Evolutionary conservation across 768 basidiomycete species (phyloP).

Genomic region (Phanerochaete carnosa): DNA sequence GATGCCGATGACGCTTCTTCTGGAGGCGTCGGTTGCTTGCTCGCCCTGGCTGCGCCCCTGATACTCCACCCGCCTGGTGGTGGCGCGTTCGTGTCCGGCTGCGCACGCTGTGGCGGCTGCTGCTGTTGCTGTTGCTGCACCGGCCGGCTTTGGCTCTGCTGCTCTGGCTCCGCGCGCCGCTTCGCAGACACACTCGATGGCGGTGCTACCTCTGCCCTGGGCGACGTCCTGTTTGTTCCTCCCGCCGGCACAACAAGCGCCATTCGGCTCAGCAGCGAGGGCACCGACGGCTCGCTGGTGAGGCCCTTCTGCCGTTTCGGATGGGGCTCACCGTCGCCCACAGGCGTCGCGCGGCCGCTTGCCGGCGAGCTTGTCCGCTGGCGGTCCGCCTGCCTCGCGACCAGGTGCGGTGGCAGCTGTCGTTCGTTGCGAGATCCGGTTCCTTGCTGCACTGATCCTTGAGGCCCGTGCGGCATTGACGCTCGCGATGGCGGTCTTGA

Average conservation of each 20-base stretch:
- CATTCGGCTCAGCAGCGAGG: slow-evolving; percentile 25
- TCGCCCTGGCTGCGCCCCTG: slow-evolving; percentile 45
- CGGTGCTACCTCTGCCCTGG: slow-evolving; percentile 3
- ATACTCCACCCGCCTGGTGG: slow-evolving; percentile 48
- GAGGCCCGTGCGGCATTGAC: not conserved
- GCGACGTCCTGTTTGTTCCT: not conserved
- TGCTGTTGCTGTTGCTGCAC: not conserved
- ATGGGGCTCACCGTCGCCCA: not conserved
- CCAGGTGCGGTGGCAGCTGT: not conserved
- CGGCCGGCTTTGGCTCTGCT: too few species aligned
- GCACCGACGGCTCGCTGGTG: slow-evolving; percentile 5
- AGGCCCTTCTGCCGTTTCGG: slow-evolving; percentile 8
- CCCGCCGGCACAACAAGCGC: slow-evolving; percentile 2
- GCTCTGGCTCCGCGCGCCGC: slow-evolving; percentile 16
- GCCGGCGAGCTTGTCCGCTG: not conserved
- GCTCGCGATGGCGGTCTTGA: not conserved
- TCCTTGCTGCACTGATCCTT: not conserved
- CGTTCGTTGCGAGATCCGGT: not conserved
- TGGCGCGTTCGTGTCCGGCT: slow-evolving; percentile 23
- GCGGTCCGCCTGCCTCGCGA: not conserved
- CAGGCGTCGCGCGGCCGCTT: not conserved
- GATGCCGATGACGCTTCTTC: slow-evolving; percentile 3
- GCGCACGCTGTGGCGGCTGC: slow-evolving; percentile 12
- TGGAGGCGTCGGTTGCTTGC: slow-evolving; percentile 4
- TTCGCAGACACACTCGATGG: slow-evolving; percentile 16